Conservation (phyloP, 2,329 filamentous ascomycete species). For the Colletotrichum incanum region DNA sequence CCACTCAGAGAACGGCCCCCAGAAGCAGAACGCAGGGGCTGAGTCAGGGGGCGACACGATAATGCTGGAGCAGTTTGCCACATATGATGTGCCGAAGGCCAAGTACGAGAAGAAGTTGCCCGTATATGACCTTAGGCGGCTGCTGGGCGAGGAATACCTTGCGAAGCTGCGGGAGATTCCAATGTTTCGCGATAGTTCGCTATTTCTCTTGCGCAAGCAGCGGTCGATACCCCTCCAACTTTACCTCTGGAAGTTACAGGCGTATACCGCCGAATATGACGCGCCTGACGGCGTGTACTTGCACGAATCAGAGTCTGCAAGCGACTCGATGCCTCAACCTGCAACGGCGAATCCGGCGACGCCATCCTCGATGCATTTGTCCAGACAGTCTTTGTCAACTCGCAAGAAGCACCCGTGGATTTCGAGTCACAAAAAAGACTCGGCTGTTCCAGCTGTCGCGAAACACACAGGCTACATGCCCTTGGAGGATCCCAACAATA, state of each 20-base stretch:
- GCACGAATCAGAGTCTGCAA: background rate
- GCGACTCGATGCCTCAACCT: background rate
- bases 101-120: conserved; percentile 57
- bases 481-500: too few species aligned
- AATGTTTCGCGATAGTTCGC: conserved; percentile 45
- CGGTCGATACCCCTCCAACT: conserved; percentile 62
- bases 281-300: background rate
- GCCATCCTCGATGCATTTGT: too few species aligned
- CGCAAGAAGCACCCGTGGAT: background rate
- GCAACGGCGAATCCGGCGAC: too few species aligned
- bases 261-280: conserved; percentile 58
- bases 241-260: conserved; percentile 72
- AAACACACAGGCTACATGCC: background rate
- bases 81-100: conserved; percentile 56
- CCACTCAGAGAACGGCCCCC: conserved; percentile 1
- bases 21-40: background rate
- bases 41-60: background rate
- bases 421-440: background rate
- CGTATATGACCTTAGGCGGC: conserved; percentile 67
- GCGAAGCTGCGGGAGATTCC: conserved; percentile 51
- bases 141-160: conserved; percentile 67
- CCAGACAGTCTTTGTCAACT: too few species aligned
- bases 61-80: conserved; percentile 26
- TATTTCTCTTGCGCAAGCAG: conserved; percentile 59
- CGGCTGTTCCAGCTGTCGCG: too few species aligned